phyloP scores from a whole-genome alignment of 768 basidiomycete genomes.

The Amanita fuliginea region DNA sequence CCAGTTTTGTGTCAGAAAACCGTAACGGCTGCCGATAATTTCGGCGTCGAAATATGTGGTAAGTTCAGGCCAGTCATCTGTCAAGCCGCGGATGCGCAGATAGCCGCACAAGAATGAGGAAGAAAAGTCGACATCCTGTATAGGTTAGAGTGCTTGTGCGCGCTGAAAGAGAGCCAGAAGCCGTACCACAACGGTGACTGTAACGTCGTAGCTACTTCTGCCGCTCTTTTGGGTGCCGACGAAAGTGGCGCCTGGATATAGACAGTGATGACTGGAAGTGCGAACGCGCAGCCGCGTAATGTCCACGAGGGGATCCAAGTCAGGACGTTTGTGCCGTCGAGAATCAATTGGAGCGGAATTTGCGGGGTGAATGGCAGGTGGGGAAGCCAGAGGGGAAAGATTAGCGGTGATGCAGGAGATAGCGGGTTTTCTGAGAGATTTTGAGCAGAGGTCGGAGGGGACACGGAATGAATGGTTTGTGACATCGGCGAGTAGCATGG shows the following conservation, averaged over 20 bases:
- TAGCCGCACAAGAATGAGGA: constrained; percentile 85
- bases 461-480: neutral
- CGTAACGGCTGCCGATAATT: constrained; percentile 84
- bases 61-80: constrained; percentile 90
- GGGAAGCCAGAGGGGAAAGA: neutral
- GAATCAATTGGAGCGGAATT: constrained; percentile 1
- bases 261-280: constrained; percentile 61
- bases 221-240: constrained; percentile 91
- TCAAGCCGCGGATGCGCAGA: constrained; percentile 85
- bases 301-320: constrained; percentile 50
- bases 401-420: constrained; percentile 1
- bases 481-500: neutral
- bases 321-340: constrained; percentile 13
- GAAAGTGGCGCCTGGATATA: constrained; percentile 84
- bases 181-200: constrained; percentile 84
- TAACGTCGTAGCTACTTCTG: constrained; percentile 89
- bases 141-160: neutral
- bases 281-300: constrained; percentile 70
- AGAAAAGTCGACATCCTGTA: constrained; percentile 80
- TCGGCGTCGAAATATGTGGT: constrained; percentile 97
- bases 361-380: constrained; percentile 7
- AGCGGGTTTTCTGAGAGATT: constrained; percentile 1
- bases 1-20: constrained; percentile 86
- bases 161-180: constrained; percentile 1
- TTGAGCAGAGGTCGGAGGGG: neutral